Conservation (phyloP, 2,329 filamentous ascomycete species). For the Tolypocladium nubicola region DNA sequence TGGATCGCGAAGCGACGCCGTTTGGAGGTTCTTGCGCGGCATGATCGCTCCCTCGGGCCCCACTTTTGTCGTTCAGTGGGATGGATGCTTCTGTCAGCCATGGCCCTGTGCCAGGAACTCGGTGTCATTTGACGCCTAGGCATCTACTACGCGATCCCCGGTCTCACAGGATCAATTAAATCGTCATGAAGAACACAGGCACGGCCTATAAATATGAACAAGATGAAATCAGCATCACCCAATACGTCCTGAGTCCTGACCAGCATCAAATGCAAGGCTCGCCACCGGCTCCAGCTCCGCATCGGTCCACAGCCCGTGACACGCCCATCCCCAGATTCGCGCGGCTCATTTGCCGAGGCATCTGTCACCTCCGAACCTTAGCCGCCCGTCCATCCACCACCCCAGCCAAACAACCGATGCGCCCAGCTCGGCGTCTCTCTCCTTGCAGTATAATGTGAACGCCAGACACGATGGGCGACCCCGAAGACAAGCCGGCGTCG, state of each 20-base stretch:
- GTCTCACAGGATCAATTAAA: neutral
- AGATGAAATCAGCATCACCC: too few species aligned
- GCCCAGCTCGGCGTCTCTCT: neutral
- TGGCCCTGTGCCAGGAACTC: too few species aligned
- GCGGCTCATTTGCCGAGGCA: slow-evolving; percentile 5
- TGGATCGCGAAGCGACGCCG: neutral
- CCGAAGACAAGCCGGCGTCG: slow-evolving; percentile 13
- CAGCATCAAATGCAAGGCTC: neutral
- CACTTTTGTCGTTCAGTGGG: neutral
- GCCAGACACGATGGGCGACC: slow-evolving; percentile 18
- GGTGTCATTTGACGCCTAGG: too few species aligned
- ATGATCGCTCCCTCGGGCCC: neutral
- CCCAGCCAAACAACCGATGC: neutral
- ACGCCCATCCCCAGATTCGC: neutral
- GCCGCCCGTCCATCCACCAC: slow-evolving; percentile 1
- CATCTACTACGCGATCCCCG: neutral
- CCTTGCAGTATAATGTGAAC: neutral
- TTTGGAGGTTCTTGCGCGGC: neutral
- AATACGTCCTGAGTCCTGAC: too few species aligned
- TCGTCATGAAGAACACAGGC: neutral
- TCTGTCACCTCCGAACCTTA: slow-evolving; percentile 6
- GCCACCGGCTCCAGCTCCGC: neutral
- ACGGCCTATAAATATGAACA: too few species aligned
- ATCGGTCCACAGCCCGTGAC: neutral
- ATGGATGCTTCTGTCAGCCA: neutral